Evolutionary conservation across 768 basidiomycete species (phyloP).

Genomic region (Mycena vitilis): DNA sequence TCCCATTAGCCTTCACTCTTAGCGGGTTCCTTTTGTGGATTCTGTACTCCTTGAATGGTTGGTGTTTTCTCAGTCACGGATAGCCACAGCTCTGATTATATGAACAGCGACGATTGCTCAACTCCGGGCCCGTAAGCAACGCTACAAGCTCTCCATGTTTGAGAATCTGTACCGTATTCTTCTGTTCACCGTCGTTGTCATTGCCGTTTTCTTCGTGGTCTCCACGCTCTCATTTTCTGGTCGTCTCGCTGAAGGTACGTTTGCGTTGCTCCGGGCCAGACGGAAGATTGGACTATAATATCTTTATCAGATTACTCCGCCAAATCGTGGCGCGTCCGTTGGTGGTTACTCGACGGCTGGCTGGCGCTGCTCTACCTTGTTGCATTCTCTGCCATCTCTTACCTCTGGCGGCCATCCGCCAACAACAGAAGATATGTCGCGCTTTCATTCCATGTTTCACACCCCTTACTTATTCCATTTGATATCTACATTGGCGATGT

Average conservation of each 20-base stretch:
- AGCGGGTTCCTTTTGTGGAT: slow-evolving; percentile 98
- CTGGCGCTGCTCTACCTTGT: slow-evolving; percentile 88
- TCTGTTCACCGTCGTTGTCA: slow-evolving; percentile 81
- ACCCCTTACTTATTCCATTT: slow-evolving; percentile 40
- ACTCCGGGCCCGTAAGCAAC: slow-evolving; percentile 86
- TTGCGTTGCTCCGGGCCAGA: slow-evolving; percentile 23
- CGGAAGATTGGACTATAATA: slow-evolving; percentile 22
- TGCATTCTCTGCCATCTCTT: slow-evolving; percentile 85
- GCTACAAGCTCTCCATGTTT: slow-evolving; percentile 91
- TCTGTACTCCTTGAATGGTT: slow-evolving; percentile 89
- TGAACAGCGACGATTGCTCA: slow-evolving; percentile 85
- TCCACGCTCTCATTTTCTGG: slow-evolving; percentile 93
- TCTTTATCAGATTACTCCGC: slow-evolving; percentile 82
- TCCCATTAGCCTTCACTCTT: slow-evolving; percentile 95
- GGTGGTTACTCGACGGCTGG: slow-evolving; percentile 98
- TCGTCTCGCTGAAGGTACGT: slow-evolving; percentile 86
- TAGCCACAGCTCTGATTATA: not conserved
- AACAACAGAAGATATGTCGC: slow-evolving; percentile 85
- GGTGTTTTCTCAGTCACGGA: slow-evolving; percentile 30
- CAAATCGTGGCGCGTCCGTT: slow-evolving; percentile 88
- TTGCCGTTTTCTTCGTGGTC: slow-evolving; percentile 91
- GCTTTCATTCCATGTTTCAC: slow-evolving; percentile 13
- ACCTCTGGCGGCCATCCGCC: slow-evolving; percentile 93
- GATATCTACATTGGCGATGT: slow-evolving; percentile 87
- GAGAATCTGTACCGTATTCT: slow-evolving; percentile 87